Evolutionary conservation across 345 rosid genomes (phyloP).

Genomic region (Excoecaria agallocha): DNA sequence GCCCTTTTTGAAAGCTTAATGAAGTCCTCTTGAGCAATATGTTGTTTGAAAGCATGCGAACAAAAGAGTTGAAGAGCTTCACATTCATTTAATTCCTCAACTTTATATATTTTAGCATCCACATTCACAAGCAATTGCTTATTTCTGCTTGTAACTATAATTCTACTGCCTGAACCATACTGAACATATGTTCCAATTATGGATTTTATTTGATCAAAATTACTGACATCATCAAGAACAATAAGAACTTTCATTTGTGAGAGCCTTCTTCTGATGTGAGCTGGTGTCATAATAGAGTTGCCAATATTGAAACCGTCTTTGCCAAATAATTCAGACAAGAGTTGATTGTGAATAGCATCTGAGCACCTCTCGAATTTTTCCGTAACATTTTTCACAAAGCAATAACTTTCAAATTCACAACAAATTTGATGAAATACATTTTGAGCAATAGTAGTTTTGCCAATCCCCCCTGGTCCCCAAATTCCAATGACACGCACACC

Average conservation of each 20-base stretch:
- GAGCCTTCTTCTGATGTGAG: background rate
- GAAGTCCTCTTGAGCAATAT: background rate
- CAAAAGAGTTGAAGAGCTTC: background rate
- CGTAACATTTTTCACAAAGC: background rate
- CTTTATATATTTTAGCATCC: background rate
- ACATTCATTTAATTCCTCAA: background rate
- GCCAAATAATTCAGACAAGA: background rate
- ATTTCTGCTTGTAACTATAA: constrained; percentile 13
- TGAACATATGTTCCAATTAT: background rate
- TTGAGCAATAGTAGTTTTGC: background rate
- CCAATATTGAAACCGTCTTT: background rate
- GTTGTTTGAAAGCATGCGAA: background rate
- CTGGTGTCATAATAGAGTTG: background rate
- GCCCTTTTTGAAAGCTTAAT: background rate
- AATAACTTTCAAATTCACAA: background rate
- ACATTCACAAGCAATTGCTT: background rate
- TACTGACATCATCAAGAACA: constrained; percentile 4
- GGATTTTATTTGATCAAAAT: background rate
- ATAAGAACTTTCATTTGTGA: background rate
- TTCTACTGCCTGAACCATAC: constrained; percentile 1
- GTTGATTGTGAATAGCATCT: background rate
- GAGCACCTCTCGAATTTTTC: background rate
- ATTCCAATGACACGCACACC: constrained; percentile 8
- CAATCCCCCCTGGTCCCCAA: constrained; percentile 8
- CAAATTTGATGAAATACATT: background rate